A percentile compares a stretch with the other conserved stretches of the same genome.
These are phyloP conservation scores for Casuarina cunninghamiana DNA, from an alignment of 306 rosid species.

Conservation along the genomic window DNA sequence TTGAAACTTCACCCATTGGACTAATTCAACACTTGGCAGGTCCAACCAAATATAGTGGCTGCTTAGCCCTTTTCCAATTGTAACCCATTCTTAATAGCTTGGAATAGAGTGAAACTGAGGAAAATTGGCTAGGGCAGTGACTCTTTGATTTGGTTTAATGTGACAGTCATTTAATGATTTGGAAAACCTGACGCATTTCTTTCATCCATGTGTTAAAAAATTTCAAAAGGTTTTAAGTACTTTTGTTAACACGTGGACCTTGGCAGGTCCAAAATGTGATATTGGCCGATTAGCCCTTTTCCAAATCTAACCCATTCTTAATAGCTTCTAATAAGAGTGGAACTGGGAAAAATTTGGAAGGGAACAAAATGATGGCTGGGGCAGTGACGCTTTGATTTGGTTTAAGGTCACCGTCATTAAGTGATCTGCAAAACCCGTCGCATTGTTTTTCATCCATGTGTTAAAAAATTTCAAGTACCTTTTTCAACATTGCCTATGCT, in stretches of 20 bases:
- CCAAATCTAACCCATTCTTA: no score
- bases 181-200: not conserved
- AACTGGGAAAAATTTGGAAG: no score
- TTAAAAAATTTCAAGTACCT: not conserved
- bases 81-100: not conserved
- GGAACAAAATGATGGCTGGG: no score
- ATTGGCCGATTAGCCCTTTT: no score
- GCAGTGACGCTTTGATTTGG: no score
- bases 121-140: not conserved
- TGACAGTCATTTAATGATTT: not conserved
- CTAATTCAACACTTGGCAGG: not conserved
- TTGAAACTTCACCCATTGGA: not conserved
- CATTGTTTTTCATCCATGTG: not conserved
- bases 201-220: not conserved
- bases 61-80: not conserved
- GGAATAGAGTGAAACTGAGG: not conserved
- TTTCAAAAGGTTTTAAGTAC: not conserved
- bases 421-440: no score
- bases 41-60: not conserved
- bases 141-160: not conserved
- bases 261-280: no score
- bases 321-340: no score
- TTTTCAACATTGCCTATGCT: not conserved
- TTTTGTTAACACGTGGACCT: not conserved
- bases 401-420: no score